Conservation (phyloP, 352 stramenopile species). For the Globisporangium recalcitrans region DNA sequence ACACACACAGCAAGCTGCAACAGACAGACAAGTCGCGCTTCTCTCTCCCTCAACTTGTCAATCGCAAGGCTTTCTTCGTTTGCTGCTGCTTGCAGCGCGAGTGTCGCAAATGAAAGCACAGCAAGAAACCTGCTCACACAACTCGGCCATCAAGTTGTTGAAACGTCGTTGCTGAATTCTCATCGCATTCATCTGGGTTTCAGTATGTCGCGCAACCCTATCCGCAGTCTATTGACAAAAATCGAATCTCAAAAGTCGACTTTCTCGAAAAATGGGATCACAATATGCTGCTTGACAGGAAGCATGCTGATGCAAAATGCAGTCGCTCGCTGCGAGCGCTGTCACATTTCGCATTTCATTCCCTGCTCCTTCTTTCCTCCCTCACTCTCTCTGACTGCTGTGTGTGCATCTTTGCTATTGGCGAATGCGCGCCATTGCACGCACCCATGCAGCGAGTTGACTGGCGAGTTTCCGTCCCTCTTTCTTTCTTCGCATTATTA, state of each 20-base stretch:
- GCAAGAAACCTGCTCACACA: background rate
- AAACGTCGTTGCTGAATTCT: background rate
- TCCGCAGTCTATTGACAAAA: background rate
- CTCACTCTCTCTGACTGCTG: too few relatives aligned
- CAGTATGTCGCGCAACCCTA: background rate
- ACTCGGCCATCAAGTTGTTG: conserved; percentile 1
- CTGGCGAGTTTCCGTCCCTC: too few relatives aligned
- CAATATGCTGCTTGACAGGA: background rate
- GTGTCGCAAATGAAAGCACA: conserved; percentile 6
- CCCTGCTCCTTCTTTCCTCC: too few relatives aligned
- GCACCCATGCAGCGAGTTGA: too few relatives aligned
- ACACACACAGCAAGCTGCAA: background rate
- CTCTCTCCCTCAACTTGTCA: background rate
- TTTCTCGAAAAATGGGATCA: background rate
- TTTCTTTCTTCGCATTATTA: too few relatives aligned
- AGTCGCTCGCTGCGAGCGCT: background rate
- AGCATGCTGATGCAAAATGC: background rate
- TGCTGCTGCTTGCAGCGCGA: background rate
- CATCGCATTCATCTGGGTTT: background rate
- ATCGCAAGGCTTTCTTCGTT: conserved; percentile 8
- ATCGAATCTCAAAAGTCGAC: background rate
- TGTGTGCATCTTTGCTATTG: too few relatives aligned
- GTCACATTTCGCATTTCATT: background rate
- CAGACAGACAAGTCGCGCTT: background rate
- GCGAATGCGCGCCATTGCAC: too few relatives aligned